These are phyloP conservation scores for Leishmania lainsoni DNA, from an alignment of 208 protist species.

Conservation along the genomic window DNA sequence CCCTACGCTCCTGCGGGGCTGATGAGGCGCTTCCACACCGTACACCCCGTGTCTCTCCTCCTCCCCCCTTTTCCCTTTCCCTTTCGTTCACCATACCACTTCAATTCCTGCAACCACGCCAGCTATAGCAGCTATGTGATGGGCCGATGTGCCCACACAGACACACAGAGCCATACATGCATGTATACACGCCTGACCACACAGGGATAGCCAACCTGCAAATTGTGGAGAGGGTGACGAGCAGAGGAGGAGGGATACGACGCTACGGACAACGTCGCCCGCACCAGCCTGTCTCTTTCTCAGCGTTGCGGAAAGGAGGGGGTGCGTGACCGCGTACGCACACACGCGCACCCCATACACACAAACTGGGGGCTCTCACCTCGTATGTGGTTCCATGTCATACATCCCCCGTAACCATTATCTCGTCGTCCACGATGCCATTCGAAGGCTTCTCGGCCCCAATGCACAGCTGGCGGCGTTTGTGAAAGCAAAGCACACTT, in stretches of 20 bases:
- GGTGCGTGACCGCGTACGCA: neutral
- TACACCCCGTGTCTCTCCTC: neutral
- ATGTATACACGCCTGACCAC: neutral
- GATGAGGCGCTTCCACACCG: neutral
- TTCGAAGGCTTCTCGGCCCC: constrained; percentile 53
- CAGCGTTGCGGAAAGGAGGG: neutral
- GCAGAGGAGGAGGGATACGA: neutral
- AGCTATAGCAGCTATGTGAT: too few relatives aligned
- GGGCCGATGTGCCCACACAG: too few relatives aligned
- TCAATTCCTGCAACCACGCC: neutral
- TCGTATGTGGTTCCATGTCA: constrained; percentile 6
- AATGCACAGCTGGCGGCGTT: constrained; percentile 72
- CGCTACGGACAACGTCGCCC: neutral
- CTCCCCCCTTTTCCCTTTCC: neutral
- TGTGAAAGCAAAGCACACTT: constrained; percentile 59
- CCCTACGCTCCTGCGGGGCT: neutral
- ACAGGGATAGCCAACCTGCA: neutral
- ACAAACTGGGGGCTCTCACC: neutral
- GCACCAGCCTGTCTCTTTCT: neutral
- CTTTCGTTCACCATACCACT: neutral
- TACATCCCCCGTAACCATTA: constrained; percentile 73
- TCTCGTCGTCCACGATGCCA: constrained; percentile 78
- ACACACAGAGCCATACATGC: constrained; percentile 4
- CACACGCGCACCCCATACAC: too few relatives aligned
- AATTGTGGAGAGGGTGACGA: neutral